Conservation (phyloP, 768 basidiomycete genomes). For the Trametes coccinea region DNA sequence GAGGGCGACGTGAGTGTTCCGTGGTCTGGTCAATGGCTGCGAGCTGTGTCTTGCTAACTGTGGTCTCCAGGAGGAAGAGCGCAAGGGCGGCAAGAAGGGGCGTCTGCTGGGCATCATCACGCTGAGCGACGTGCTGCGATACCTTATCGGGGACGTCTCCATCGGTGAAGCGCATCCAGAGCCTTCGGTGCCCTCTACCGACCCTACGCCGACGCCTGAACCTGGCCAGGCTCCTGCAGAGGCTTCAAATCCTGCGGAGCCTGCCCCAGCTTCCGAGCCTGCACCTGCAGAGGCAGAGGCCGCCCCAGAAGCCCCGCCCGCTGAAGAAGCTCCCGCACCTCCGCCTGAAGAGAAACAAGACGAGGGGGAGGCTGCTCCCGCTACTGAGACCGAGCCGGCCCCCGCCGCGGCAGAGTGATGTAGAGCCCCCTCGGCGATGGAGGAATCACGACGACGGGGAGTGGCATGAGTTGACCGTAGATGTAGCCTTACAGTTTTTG, state of each 20-base stretch:
- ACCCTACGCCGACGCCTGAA: neutral
- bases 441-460: neutral
- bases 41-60: neutral
- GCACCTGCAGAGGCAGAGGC: neutral
- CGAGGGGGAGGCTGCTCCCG: neutral
- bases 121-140: slow-evolving; percentile 83
- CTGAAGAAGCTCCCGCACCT: neutral
- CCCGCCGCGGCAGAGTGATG: neutral
- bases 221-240: neutral
- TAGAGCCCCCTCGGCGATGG: neutral
- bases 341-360: neutral
- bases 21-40: neutral
- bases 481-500: slow-evolving; percentile 23
- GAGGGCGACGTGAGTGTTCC: slow-evolving; percentile 72
- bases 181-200: neutral
- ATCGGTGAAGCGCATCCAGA: slow-evolving; percentile 36
- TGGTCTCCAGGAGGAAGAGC: slow-evolving; percentile 71
- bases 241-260: neutral
- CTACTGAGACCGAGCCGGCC: neutral
- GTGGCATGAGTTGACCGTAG: slow-evolving; percentile 8
- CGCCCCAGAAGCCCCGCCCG: neutral
- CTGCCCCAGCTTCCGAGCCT: neutral
- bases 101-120: slow-evolving; percentile 85
- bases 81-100: slow-evolving; percentile 77
- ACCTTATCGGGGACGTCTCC: slow-evolving; percentile 65